Evolutionary conservation across 169 alveolate species (phyloP).

Genomic region (Plasmodium coatneyi): DNA sequence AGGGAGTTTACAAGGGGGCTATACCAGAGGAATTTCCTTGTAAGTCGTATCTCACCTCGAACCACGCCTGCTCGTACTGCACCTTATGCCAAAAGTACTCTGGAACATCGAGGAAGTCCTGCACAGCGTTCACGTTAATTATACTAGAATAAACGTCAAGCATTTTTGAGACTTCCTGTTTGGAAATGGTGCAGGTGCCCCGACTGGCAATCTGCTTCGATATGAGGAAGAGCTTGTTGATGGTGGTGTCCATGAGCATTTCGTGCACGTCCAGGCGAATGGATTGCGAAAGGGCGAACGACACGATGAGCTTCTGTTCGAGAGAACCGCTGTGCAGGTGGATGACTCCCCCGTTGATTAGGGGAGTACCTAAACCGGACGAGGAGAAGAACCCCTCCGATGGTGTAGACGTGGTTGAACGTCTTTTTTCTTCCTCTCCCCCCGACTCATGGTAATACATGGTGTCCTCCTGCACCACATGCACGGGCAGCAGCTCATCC

Average conservation of each 20-base stretch:
- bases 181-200: constrained; percentile 77
- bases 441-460: constrained; percentile 25
- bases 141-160: constrained; percentile 77
- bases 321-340: constrained; percentile 75
- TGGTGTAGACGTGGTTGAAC: not conserved
- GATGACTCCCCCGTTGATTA: constrained; percentile 57
- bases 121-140: constrained; percentile 80
- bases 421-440: not conserved
- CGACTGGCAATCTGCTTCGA: constrained; percentile 79
- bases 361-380: not conserved
- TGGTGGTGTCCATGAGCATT: constrained; percentile 78
- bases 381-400: not conserved
- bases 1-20: not conserved
- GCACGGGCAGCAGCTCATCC: constrained; percentile 62
- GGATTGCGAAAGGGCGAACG: constrained; percentile 80
- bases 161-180: constrained; percentile 75
- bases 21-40: not conserved
- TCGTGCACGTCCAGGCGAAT: constrained; percentile 79
- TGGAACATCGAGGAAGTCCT: constrained; percentile 83
- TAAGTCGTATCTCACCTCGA: constrained; percentile 23
- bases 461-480: constrained; percentile 70
- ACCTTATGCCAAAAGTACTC: constrained; percentile 82
- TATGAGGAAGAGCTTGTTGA: constrained; percentile 71
- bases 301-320: constrained; percentile 79
- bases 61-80: constrained; percentile 67